phyloP scores from a whole-genome alignment of 352 stramenopile genomes.

The Globisporangium ultimum region DNA sequence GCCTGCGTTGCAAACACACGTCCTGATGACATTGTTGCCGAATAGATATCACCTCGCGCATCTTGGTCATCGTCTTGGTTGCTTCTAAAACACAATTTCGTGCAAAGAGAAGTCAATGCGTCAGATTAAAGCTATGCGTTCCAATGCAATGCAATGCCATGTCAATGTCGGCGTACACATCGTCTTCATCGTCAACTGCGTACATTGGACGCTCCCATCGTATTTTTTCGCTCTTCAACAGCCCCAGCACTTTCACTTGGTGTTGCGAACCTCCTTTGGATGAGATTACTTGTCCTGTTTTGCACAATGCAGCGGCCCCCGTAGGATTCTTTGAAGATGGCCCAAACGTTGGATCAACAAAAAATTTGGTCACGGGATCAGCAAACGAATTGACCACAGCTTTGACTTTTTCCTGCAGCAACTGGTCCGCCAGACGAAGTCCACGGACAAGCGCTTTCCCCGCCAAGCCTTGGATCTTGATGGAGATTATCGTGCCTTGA shows the following conservation, averaged over 20 bases:
- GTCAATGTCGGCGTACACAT: constrained; percentile 6
- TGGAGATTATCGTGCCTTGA: constrained; percentile 72
- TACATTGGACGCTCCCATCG: constrained; percentile 79
- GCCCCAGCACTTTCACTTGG: constrained; percentile 62
- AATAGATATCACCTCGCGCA: constrained; percentile 18
- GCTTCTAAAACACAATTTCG: background rate
- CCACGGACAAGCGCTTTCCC: constrained; percentile 54
- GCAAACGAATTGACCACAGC: constrained; percentile 49
- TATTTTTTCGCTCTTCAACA: constrained; percentile 74
- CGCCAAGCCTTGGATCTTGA: constrained; percentile 71
- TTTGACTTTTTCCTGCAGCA: constrained; percentile 76
- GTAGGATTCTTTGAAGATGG: constrained; percentile 47
- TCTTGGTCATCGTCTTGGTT: constrained; percentile 26
- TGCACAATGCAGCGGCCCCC: constrained; percentile 68
- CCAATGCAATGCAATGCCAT: background rate
- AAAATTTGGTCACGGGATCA: constrained; percentile 47
- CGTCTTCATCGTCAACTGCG: constrained; percentile 24
- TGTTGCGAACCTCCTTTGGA: constrained; percentile 76
- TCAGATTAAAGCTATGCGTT: background rate
- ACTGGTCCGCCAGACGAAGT: constrained; percentile 57
- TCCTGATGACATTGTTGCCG: constrained; percentile 18
- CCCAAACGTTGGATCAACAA: constrained; percentile 82
- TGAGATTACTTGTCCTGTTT: constrained; percentile 36
- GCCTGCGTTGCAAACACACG: constrained; percentile 60
- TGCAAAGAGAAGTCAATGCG: background rate